Conservation (phyloP, 768 basidiomycete species). For the Rhizopogon vesiculosus region DNA sequence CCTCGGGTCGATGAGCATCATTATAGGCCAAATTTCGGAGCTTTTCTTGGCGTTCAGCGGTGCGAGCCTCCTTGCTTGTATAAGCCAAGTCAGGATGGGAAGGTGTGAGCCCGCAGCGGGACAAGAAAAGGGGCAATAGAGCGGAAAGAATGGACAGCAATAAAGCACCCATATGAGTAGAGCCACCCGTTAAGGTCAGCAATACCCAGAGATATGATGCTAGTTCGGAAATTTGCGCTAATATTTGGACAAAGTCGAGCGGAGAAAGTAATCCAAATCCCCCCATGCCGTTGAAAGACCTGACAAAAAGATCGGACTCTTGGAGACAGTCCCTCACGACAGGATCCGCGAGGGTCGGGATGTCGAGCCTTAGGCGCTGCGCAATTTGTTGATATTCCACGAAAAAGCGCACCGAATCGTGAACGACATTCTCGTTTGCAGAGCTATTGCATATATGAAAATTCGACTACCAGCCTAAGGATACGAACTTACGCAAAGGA, state of each 20-base stretch:
- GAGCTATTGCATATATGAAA: slow-evolving; percentile 35
- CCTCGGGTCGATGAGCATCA: slow-evolving; percentile 74
- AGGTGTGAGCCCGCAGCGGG: slow-evolving; percentile 41
- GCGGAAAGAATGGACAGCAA: slow-evolving; percentile 59
- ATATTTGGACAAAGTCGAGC: slow-evolving; percentile 70
- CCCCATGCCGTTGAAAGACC: slow-evolving; percentile 70
- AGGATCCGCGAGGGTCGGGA: slow-evolving; percentile 75
- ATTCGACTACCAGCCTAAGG: slow-evolving; percentile 4
- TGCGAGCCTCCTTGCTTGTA: slow-evolving; percentile 53
- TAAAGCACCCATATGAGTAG: slow-evolving; percentile 52
- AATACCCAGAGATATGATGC: slow-evolving; percentile 68
- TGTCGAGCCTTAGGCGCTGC: slow-evolving; percentile 70
- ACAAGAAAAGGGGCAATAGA: slow-evolving; percentile 53
- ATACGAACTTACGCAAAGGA: slow-evolving; percentile 59
- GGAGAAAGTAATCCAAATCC: slow-evolving; percentile 79
- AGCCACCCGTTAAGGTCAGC: slow-evolving; percentile 52
- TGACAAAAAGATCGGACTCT: slow-evolving; percentile 80
- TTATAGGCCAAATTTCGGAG: slow-evolving; percentile 74
- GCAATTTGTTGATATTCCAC: slow-evolving; percentile 79
- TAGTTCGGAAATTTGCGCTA: slow-evolving; percentile 69
- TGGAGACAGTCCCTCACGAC: slow-evolving; percentile 72
- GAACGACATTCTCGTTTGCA: slow-evolving; percentile 68
- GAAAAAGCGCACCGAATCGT: slow-evolving; percentile 66
- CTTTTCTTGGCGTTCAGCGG: slow-evolving; percentile 67
- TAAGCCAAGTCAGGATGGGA: slow-evolving; percentile 40